A percentile compares a stretch with the other conserved stretches of the same genome.
Conservation (phyloP, 2,329 filamentous ascomycete species). For the Beauveria medogensis region DNA sequence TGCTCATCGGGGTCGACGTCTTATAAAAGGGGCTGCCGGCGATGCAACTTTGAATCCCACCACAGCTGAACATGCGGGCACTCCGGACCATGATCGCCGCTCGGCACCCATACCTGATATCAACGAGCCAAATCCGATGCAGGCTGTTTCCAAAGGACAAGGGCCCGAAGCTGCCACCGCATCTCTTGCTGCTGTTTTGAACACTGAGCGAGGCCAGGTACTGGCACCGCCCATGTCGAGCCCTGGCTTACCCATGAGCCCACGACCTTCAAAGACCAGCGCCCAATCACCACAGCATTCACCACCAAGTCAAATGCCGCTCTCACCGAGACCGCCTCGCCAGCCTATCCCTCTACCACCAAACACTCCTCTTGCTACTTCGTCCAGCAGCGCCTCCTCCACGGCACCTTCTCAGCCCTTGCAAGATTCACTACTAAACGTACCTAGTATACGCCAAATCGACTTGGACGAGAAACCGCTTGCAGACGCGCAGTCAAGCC, state of each 20-base stretch:
- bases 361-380: constrained; percentile 53
- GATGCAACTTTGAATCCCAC: background rate
- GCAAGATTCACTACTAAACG: constrained; percentile 5
- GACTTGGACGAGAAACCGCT: constrained; percentile 28
- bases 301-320: constrained; percentile 34
- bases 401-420: constrained; percentile 6
- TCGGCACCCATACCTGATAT: background rate
- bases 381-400: constrained; percentile 27
- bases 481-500: constrained; percentile 25
- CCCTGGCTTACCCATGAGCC: constrained; percentile 52
- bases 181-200: constrained; percentile 47
- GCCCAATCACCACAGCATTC: constrained; percentile 62
- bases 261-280: constrained; percentile 46
- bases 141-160: background rate
- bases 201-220: constrained; percentile 26
- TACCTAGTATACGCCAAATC: constrained; percentile 10
- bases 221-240: constrained; percentile 43
- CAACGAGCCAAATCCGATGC: background rate
- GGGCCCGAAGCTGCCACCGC: constrained; percentile 34
- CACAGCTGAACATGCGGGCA: background rate
- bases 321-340: constrained; percentile 51
- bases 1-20: constrained; percentile 63
- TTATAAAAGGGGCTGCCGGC: constrained; percentile 75
- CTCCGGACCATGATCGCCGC: background rate
- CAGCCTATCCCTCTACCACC: constrained; percentile 66